Base-by-base conservation (phyloP, 2,329 filamentous ascomycete species). In the Aspergillus aculeatus region DNA sequence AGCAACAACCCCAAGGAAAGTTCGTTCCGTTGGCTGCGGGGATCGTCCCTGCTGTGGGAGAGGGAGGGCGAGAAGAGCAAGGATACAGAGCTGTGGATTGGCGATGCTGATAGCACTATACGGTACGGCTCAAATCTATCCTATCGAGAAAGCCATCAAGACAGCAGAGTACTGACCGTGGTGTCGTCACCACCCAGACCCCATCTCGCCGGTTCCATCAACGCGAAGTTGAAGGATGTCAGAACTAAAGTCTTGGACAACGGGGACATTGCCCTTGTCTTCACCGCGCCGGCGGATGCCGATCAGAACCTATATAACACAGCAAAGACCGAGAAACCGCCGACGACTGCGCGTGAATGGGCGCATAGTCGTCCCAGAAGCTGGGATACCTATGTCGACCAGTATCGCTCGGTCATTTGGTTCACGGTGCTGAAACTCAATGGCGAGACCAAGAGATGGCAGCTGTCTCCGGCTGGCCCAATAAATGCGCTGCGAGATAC, bases 381-480 rank as follows among this genome's bases (percentile, higher is more conserved):
- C 26, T 54, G 52, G 52, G 52, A 54, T 14, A 47, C 38, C 1
- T 54, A 47, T 14, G 38, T 47, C 12, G 41, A 54, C 38, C 52
- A 54, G n/a, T 54, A 31, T 21, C 38, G 52, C 21, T 54, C 52
- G 24, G 52, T 32, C 16, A 54, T 54, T 10, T 54, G 52, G 52
- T 54, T 31, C n/a, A 54, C 52, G 10, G 52, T 54, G 10, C 38
- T 54, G 24, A 47, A 54, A 32, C 19, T 54, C 5, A 38, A 54
- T 14, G 3, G n/a, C 21, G 12, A n/a, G 12, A 31, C 24, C 11
- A 11, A 47, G 11, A 47, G 47, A 29, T 54, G 52, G 52, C 52
- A 47, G 16, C 52, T 54, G 4, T 24, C 41, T 16, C 7, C 16
- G 11, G 47, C 44, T 11, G 52, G 52, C 24, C 52, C 52, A 5